Evolutionary conservation across 768 basidiomycete genomes (phyloP).

Genomic region (Tricholoma hemisulphureum): DNA sequence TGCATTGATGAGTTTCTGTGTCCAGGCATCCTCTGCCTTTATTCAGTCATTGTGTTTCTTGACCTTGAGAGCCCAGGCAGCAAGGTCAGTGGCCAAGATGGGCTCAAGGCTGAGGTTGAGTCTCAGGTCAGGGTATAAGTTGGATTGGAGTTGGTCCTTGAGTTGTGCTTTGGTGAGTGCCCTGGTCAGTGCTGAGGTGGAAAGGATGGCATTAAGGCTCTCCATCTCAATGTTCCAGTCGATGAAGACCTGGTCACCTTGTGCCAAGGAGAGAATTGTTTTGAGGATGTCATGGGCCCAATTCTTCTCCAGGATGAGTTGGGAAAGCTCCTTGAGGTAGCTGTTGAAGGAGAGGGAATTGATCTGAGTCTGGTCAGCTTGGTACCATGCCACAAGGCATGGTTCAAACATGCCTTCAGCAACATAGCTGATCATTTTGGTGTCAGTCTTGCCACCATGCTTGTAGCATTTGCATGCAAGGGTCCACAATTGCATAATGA

Average conservation of each 20-base stretch:
- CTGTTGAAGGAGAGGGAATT: too few species aligned
- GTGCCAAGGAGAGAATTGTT: slow-evolving; percentile 5
- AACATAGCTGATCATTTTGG: too few species aligned
- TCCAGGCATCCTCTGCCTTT: neutral
- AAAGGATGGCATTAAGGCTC: slow-evolving; percentile 15
- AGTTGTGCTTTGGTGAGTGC: slow-evolving; percentile 5
- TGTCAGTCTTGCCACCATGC: too few species aligned
- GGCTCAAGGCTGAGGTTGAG: neutral
- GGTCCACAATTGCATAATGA: too few species aligned
- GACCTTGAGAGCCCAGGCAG: neutral
- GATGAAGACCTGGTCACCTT: slow-evolving; percentile 10
- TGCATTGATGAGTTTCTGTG: neutral
- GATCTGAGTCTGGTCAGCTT: too few species aligned
- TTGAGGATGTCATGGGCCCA: slow-evolving; percentile 1
- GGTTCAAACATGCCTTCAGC: too few species aligned
- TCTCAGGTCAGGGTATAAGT: slow-evolving; percentile 1
- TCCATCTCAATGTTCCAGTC: slow-evolving; percentile 19
- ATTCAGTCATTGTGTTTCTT: slow-evolving; percentile 3
- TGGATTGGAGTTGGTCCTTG: slow-evolving; percentile 11
- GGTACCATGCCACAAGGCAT: too few species aligned
- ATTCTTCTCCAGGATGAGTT: neutral
- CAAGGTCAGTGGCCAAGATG: neutral
- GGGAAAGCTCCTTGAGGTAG: too few species aligned
- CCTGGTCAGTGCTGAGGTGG: slow-evolving; percentile 4
- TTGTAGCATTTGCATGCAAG: too few species aligned